These are phyloP conservation scores for Leishmania tropica DNA, from an alignment of 208 protist genomes.

Conservation along the genomic window DNA sequence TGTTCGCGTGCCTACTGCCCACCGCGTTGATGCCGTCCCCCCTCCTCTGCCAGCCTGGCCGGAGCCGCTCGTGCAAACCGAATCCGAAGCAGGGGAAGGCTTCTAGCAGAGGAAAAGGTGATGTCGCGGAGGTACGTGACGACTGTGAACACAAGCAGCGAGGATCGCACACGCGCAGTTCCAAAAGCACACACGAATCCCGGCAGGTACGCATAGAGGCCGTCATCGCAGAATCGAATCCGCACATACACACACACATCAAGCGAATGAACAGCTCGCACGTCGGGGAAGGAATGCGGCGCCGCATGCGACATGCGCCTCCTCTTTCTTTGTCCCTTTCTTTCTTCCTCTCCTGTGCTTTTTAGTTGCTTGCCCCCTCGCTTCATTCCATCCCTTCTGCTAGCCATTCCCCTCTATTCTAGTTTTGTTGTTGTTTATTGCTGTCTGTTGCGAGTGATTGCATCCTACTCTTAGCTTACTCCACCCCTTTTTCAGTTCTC, in stretches of 20 bases:
- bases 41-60: background rate
- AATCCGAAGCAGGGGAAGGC: background rate
- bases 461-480: background rate
- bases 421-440: background rate
- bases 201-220: background rate
- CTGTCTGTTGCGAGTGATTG: background rate
- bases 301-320: background rate
- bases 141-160: background rate
- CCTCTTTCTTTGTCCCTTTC: background rate
- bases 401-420: background rate
- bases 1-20: conserved; percentile 5
- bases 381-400: background rate
- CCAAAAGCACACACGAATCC: background rate
- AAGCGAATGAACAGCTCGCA: background rate
- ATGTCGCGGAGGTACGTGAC: background rate
- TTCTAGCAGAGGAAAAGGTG: background rate
- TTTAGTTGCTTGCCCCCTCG: background rate
- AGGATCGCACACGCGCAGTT: background rate
- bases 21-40: background rate
- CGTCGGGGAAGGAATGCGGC: background rate
- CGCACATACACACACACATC: background rate
- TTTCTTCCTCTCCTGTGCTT: background rate
- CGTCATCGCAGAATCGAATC: background rate
- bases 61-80: background rate
- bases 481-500: background rate